A percentile compares a stretch with the other conserved stretches of the same genome.
phyloP scores from a whole-genome alignment of 169 alveolate species.

The Amoebophrya sp. region DNA sequence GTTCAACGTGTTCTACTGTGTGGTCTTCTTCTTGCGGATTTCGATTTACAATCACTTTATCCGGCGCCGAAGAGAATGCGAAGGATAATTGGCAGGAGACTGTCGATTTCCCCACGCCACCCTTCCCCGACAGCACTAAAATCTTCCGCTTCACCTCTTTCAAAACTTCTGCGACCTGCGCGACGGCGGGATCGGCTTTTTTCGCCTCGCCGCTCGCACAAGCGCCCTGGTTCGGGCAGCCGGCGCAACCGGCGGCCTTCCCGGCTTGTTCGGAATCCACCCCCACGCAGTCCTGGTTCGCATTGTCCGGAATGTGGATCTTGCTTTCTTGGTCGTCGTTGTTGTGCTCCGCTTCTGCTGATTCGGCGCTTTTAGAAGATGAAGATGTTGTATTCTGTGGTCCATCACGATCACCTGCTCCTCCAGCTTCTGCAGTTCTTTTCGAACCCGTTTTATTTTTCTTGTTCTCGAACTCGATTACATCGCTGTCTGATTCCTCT shows the following conservation, averaged over 20 bases:
- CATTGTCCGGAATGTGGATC: slow-evolving; percentile 48
- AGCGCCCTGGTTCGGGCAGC: slow-evolving; percentile 90
- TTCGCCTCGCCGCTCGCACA: slow-evolving; percentile 85
- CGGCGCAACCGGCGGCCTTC: slow-evolving; percentile 86
- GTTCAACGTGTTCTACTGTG: background rate
- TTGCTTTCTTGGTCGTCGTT: too few species aligned
- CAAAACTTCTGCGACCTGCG: slow-evolving; percentile 71
- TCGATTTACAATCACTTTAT: background rate
- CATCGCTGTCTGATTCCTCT: too few species aligned
- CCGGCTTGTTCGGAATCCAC: slow-evolving; percentile 63
- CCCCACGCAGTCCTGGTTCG: slow-evolving; percentile 49
- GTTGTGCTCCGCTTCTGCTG: too few species aligned
- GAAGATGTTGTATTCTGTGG: too few species aligned
- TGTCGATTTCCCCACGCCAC: slow-evolving; percentile 99
- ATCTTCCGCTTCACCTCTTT: slow-evolving; percentile 67
- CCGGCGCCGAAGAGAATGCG: slow-evolving; percentile 29
- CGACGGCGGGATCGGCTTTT: slow-evolving; percentile 50
- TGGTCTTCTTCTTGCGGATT: background rate
- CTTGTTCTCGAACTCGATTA: too few species aligned
- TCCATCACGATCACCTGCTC: too few species aligned
- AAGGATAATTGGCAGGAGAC: slow-evolving; percentile 83
- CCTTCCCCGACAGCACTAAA: slow-evolving; percentile 77
- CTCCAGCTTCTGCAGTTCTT: too few species aligned
- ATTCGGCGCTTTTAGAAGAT: too few species aligned
- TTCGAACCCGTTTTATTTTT: too few species aligned